phyloP scores from a whole-genome alignment of 768 basidiomycete species.

The Boletus reticulatus region DNA sequence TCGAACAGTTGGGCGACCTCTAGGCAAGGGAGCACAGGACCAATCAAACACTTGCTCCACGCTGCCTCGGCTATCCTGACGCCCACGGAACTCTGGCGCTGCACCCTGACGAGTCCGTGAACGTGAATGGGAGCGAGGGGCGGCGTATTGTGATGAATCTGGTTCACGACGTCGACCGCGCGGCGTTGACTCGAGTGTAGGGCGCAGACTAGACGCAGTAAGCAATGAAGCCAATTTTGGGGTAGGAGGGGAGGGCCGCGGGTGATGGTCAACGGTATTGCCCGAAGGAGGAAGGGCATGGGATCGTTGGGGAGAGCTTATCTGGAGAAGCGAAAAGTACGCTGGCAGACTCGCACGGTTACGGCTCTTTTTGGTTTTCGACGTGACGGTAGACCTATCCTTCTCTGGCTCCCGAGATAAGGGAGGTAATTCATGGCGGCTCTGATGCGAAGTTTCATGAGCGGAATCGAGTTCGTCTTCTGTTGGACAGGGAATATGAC shows the following conservation, averaged over 20 bases:
- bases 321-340: slow-evolving; percentile 70
- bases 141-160: slow-evolving; percentile 32
- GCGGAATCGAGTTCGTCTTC: slow-evolving; percentile 44
- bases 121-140: slow-evolving; percentile 42
- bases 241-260: slow-evolving; percentile 58
- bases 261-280: slow-evolving; percentile 35
- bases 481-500: slow-evolving; percentile 36
- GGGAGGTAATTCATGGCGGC: slow-evolving; percentile 34
- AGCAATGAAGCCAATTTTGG: slow-evolving; percentile 45
- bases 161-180: slow-evolving; percentile 51
- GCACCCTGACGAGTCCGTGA: slow-evolving; percentile 32
- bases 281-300: slow-evolving; percentile 43
- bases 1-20: slow-evolving; percentile 47
- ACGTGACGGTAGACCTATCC: slow-evolving; percentile 30
- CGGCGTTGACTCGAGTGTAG: slow-evolving; percentile 42
- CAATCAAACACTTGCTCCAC: slow-evolving; percentile 48
- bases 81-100: slow-evolving; percentile 10
- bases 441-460: slow-evolving; percentile 29
- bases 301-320: slow-evolving; percentile 42
- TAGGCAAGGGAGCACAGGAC: slow-evolving; percentile 39
- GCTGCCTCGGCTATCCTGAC: slow-evolving; percentile 31
- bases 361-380: slow-evolving; percentile 49
- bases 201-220: slow-evolving; percentile 34
- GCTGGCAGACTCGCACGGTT: slow-evolving; percentile 74
- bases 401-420: slow-evolving; percentile 21